Evolutionary conservation across 2,329 filamentous ascomycete species (phyloP), one percentile per base, ranked within the genome.

Genomic region (Trichoderma pleuroti): DNA sequence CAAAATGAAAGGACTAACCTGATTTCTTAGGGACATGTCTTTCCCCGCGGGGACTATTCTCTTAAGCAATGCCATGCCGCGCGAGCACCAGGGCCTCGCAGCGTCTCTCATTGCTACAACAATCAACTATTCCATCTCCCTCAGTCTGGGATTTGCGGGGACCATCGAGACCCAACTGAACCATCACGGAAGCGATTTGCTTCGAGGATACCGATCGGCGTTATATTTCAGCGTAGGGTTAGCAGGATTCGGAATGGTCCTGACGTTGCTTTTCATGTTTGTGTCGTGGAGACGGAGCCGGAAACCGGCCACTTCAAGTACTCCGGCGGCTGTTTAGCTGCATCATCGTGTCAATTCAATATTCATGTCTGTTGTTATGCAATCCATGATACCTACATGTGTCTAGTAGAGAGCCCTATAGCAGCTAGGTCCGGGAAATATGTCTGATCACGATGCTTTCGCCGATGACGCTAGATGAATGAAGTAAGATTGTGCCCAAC

Each of bases 121-220:
- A 46, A 85, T 91, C 72, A 90, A 92, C 77, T 91, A 91, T 76
- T 85, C 84, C 71, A 90, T 91, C 49, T 87, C 86, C 1, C 78
- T 91, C 14, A 88, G 87, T 0, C 79, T 92, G 0, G 90, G 89
- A 0, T 84, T 92, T 49, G 88, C 88, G 0, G 88, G 88, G 0
- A 90, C 87, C 0, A 84, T 90, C 6, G 56, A 69, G 39, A 61
- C 57, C 12, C 66, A 69, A 14, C 56, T 69, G 4, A 69, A 80
- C 32, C 80, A 80, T 12, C 61, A 81, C 8, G 78, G 77, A 30
- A 72, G 74, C 6, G 61, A 70, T n/a, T 70, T 73, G 71, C 34
- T 70, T n/a, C 18, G 68, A 28, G 68, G 78, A 77, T 12, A 72
- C 76, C 70, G 77, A 72, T 59, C 79, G 80, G 36, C 80, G 79